Evolutionary conservation across 352 stramenopile species (phyloP), one percentile per base, ranked within the genome.

Genomic region (Phytophthora quininea): DNA sequence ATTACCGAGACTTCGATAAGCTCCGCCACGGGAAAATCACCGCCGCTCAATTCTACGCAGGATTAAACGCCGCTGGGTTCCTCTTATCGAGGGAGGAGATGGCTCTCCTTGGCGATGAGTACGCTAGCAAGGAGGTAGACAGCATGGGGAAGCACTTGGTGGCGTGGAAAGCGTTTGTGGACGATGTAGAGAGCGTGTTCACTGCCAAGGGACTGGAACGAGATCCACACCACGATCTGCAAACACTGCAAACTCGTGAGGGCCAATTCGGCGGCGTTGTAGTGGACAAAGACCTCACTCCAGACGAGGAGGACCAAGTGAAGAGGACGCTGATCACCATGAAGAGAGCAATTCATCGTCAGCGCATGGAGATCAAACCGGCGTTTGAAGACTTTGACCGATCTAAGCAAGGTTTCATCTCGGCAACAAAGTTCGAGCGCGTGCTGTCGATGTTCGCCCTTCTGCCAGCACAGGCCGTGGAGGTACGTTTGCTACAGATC

Each of bases 1-100:
- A 87, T 55, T 95, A 92, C 50, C 86, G 88, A 4, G 88, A 95
- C 52, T 95, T 91, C 46, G 88, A 95, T 52, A 92, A 91, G 53
- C 71, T 95, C 0, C 86, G 88, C 2, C 85, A 94, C 27, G 82
- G 84, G 19, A 91, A 92, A 48, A 82, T 95, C 63, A 94, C 86
- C 0, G 54, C 58, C 3, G 66, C 84, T 0, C 86, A 95, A 49
- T 94, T 93, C 62, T 75, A 56, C 2, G 79, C 82, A 0, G 88
- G 88, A 5, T 62, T 95, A 14, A 78, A 86, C 42, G 71, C 82
- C 15, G 79, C 71, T 15, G 83, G 80, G 0, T 76, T 94, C 31
- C 54, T 88, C 1, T 31, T 95, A 15, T 86, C 69, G 11, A 78
- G 73, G 2, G 77, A 82, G 29, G 88, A 95, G 66, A 74, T 93